These are phyloP conservation scores for Lyophyllum semitale DNA, from an alignment of 768 basidiomycete genomes.

Conservation along the genomic window DNA sequence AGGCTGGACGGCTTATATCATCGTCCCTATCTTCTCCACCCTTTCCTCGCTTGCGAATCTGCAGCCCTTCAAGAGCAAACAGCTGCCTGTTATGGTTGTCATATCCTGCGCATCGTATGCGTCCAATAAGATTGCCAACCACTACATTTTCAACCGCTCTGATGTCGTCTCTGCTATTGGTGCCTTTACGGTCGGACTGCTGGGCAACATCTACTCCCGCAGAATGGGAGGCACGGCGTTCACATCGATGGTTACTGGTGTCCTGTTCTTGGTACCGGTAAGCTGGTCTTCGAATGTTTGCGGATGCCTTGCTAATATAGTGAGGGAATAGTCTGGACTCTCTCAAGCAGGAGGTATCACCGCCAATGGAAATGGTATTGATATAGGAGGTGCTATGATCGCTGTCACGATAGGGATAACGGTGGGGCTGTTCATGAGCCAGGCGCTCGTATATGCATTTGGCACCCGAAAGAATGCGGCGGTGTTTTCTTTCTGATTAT, in stretches of 20 bases:
- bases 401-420: slow-evolving; percentile 91
- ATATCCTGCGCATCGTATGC: slow-evolving; percentile 82
- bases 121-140: slow-evolving; percentile 81
- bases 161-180: slow-evolving; percentile 87
- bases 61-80: slow-evolving; percentile 71
- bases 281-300: slow-evolving; percentile 30
- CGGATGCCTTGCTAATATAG: background rate
- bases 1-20: slow-evolving; percentile 71
- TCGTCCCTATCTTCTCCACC: slow-evolving; percentile 75
- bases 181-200: slow-evolving; percentile 76
- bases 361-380: slow-evolving; percentile 78
- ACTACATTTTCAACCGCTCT: slow-evolving; percentile 82
- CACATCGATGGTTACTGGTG: slow-evolving; percentile 89
- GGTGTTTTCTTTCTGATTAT: slow-evolving; percentile 74
- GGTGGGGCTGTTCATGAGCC: slow-evolving; percentile 86
- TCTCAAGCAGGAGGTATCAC: slow-evolving; percentile 87
- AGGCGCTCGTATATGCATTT: slow-evolving; percentile 85
- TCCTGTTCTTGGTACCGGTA: slow-evolving; percentile 85
- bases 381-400: slow-evolving; percentile 86
- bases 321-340: slow-evolving; percentile 63
- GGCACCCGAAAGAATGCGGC: slow-evolving; percentile 83
- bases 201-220: slow-evolving; percentile 82
- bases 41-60: slow-evolving; percentile 75
- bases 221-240: slow-evolving; percentile 86
- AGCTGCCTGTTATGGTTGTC: slow-evolving; percentile 80